Percentiles rank a stretch among this genome's conserved stretches.
Conservation (phyloP, 1,139 yeast genomes). For the Trichomonascaceae sp. region DNA sequence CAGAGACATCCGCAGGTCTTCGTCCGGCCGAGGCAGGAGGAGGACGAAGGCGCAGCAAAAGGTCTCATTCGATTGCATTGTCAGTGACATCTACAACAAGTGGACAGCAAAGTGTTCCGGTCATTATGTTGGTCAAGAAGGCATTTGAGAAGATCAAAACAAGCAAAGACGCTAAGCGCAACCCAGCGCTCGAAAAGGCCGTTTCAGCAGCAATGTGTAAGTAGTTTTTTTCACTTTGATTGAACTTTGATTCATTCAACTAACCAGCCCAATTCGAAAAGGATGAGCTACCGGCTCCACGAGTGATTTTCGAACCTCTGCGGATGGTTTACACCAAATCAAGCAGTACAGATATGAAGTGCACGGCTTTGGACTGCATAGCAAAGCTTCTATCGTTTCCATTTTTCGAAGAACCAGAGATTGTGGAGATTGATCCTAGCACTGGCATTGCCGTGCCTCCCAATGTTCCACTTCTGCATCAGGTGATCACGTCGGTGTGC, state of each 20-base stretch:
- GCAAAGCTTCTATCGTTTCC: conserved; percentile 55
- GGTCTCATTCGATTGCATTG: conserved; percentile 21
- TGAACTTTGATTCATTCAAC: neutral
- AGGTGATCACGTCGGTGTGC: conserved; percentile 74
- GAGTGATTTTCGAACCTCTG: conserved; percentile 46
- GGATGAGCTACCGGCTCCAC: conserved; percentile 30
- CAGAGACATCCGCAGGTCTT: too few species aligned
- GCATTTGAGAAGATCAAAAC: conserved; percentile 34
- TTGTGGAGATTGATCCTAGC: conserved; percentile 27
- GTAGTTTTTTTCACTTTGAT: conserved; percentile 4
- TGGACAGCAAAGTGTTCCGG: conserved; percentile 19
- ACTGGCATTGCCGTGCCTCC: conserved; percentile 38
- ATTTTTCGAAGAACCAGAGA: conserved; percentile 39
- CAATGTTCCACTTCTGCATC: conserved; percentile 55
- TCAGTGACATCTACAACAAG: conserved; percentile 18
- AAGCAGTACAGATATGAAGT: conserved; percentile 37
- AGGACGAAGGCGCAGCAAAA: conserved; percentile 10
- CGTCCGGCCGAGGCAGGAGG: too few species aligned
- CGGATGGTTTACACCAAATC: conserved; percentile 44
- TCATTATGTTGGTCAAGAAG: conserved; percentile 33
- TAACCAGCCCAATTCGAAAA: conserved; percentile 15
- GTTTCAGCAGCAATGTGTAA: conserved; percentile 31
- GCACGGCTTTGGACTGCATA: conserved; percentile 49
- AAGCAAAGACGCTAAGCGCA: conserved; percentile 40
- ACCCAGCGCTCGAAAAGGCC: conserved; percentile 30